Base-by-base conservation (phyloP, 495 filamentous ascomycete genomes). In the Hypoxylon fuscum region DNA sequence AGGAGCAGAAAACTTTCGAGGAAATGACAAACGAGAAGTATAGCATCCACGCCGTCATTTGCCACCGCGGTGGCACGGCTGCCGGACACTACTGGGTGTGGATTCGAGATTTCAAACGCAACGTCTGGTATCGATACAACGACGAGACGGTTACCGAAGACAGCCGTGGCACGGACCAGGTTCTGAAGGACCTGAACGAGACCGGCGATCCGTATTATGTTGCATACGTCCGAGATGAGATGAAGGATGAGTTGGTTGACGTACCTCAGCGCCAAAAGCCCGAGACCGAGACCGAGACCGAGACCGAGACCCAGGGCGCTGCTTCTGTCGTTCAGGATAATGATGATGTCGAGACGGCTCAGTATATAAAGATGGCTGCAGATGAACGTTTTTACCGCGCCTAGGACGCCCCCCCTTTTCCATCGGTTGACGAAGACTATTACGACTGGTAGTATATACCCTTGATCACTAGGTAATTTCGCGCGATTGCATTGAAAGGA, bases 61-160 rank as follows among this genome's bases (percentile, higher is more conserved):
- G 97, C 46, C 96, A 99, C 69, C 84, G 88, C 3, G 96, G 88
- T 40, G 63, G 73, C 15, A 77, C 68, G 11, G 62, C 68, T 1
- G 90, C 88, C 45, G 95, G 95, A 1, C 95, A 98, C 73, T 99
- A 97, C 77, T 99, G 91, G 86, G 92, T 97, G 55, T 97, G 93
- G 81, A 96, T 98, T 65, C 88, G 86, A 69, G 95, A 98, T 73
- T 96, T 96, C 72, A 79, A 86, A 50, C 80, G 83, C 31, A 79
- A 88, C 14, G 75, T 93, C 41, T 98, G 95, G 92, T 88, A 91
- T 45, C 91, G 90, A 68, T 98, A 97, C 80, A 98, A 98, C 72
- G 95, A 98, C 68, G 87, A 87, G 21, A 79, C 80, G 17, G 93
- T 98, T 22, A 87, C 85, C 0, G 85, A 89, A 57, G 65, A 85